Percentiles rank a stretch among this genome's conserved stretches.
Conservation (phyloP, 2,329 filamentous ascomycete species). For the Mariannaea elegans region DNA sequence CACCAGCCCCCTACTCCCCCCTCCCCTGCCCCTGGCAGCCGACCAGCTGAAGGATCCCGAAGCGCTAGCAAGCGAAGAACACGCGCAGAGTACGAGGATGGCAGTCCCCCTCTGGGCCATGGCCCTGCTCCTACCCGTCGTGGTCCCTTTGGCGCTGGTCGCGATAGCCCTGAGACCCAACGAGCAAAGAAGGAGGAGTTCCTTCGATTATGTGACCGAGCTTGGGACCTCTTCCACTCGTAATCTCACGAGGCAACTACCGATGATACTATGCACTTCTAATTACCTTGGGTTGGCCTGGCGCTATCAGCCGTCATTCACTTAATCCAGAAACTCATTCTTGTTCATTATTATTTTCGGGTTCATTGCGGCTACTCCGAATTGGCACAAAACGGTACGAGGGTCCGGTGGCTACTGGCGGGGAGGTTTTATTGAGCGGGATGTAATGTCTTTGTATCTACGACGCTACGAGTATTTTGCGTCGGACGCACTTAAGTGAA, state of each 20-base stretch:
- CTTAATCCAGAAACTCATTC: constrained; percentile 29
- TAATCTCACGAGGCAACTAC: constrained; percentile 52
- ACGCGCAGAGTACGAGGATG: constrained; percentile 93
- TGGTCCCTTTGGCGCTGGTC: constrained; percentile 81
- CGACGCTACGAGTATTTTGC: constrained; percentile 39
- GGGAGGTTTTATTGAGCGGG: constrained; percentile 27
- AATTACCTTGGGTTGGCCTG: constrained; percentile 14
- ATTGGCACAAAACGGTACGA: constrained; percentile 35
- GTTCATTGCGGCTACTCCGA: constrained; percentile 29
- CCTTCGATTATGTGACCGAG: constrained; percentile 82
- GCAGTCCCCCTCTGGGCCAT: constrained; percentile 83
- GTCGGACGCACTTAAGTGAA: constrained; percentile 28
- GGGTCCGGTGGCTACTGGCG: constrained; percentile 25
- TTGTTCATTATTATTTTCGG: constrained; percentile 36
- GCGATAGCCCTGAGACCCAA: constrained; percentile 85
- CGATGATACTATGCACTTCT: constrained; percentile 33
- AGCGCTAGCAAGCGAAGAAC: constrained; percentile 77
- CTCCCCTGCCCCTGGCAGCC: constrained; percentile 71
- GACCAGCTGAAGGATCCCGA: constrained; percentile 59
- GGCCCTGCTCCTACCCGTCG: constrained; percentile 69
- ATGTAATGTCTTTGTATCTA: constrained; percentile 41
- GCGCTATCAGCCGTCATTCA: constrained; percentile 15
- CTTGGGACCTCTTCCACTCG: constrained; percentile 98
- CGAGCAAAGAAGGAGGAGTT: constrained; percentile 94
- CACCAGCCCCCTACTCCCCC: constrained; percentile 94